Evolutionary conservation across 2,329 filamentous ascomycete genomes (phyloP).

Genomic region (Cladobotryum protrusum): DNA sequence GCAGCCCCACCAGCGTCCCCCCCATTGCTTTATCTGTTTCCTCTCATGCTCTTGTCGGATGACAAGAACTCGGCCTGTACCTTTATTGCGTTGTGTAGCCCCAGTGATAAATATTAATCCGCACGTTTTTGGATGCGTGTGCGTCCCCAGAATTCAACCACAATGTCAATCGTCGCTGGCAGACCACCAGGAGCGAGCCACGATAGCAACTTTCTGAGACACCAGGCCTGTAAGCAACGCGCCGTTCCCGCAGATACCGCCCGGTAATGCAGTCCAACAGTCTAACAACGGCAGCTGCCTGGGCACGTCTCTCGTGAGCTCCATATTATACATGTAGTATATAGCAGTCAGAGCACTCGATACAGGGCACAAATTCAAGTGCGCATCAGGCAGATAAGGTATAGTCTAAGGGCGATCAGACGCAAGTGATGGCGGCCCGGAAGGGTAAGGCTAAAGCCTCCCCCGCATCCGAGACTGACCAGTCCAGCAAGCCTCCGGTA

Average conservation of each 20-base stretch:
- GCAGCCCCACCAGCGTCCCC: too few relatives aligned
- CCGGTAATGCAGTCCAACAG: background rate
- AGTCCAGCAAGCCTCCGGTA: constrained; percentile 8
- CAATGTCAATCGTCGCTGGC: background rate
- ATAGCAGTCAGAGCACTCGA: too few relatives aligned
- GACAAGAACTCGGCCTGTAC: too few relatives aligned
- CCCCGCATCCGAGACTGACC: constrained; percentile 10
- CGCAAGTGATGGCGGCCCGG: constrained; percentile 8
- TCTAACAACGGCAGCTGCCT: background rate
- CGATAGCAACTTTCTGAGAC: constrained; percentile 5
- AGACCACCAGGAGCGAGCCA: constrained; percentile 5
- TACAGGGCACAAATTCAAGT: constrained; percentile 1
- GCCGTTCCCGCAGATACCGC: constrained; percentile 3
- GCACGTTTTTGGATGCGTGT: background rate
- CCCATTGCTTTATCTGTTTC: too few relatives aligned
- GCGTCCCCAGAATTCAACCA: background rate
- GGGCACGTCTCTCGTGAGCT: background rate
- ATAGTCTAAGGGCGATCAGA: constrained; percentile 4
- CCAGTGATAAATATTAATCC: background rate
- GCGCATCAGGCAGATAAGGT: constrained; percentile 11
- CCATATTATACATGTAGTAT: too few relatives aligned
- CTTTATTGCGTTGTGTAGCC: too few relatives aligned
- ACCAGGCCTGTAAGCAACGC: background rate
- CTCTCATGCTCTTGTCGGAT: too few relatives aligned
- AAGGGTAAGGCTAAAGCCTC: constrained; percentile 9